phyloP scores from a whole-genome alignment of 768 basidiomycete species.

The Serendipita vermifera region DNA sequence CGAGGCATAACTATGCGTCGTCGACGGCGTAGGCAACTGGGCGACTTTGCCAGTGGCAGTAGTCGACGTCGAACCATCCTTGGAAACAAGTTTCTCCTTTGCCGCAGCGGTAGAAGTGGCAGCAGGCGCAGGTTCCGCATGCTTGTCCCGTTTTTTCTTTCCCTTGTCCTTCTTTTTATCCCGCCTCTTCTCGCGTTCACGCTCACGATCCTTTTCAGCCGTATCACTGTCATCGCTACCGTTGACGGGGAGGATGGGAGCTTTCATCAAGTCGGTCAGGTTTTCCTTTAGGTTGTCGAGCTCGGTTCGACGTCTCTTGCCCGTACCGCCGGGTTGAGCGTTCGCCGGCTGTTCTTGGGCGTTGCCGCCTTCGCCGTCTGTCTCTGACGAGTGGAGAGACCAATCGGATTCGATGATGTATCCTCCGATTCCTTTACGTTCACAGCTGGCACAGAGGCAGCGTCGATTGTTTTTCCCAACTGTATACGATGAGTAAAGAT shows the following conservation, averaged over 20 bases:
- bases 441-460: conserved; percentile 80
- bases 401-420: conserved; percentile 46
- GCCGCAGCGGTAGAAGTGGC: conserved; percentile 23
- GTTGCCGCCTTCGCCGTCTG: conserved; percentile 34
- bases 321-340: background rate
- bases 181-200: conserved; percentile 20
- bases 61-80: conserved; percentile 14
- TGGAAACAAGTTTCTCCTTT: conserved; percentile 36
- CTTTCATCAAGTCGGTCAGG: conserved; percentile 14
- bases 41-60: conserved; percentile 18
- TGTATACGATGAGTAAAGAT: conserved; percentile 19
- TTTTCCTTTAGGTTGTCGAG: conserved; percentile 5
- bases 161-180: conserved; percentile 10
- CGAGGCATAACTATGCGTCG: conserved; percentile 7
- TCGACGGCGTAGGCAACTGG: conserved; percentile 11
- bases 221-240: conserved; percentile 18
- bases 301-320: conserved; percentile 12
- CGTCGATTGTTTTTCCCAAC: conserved; percentile 57
- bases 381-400: conserved; percentile 35
- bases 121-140: conserved; percentile 13
- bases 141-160: background rate
- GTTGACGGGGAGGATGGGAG: conserved; percentile 14
- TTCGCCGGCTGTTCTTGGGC: conserved; percentile 16
- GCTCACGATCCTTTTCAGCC: conserved; percentile 33
- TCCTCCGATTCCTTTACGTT: conserved; percentile 59